Percentiles rank a stretch among this genome's conserved stretches.
Evolutionary conservation across 179 eudicot species (phyloP).

Genomic region (Nepenthes alata): DNA sequence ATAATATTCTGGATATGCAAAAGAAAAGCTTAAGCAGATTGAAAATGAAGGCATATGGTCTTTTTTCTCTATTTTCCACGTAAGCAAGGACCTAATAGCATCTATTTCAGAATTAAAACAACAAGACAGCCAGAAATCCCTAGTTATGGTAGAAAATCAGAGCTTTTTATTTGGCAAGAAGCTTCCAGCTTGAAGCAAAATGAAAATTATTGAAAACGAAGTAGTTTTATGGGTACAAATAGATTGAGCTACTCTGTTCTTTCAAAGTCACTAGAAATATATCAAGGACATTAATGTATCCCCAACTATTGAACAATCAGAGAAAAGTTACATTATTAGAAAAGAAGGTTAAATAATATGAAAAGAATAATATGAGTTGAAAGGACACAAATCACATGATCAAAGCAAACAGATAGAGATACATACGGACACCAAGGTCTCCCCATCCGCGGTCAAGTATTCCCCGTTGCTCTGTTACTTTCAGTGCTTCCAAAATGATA

Average conservation of each 20-base stretch:
- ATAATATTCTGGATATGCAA: neutral
- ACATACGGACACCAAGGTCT: slow-evolving; percentile 83
- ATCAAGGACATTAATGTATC: neutral
- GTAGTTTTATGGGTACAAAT: no score
- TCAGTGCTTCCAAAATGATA: slow-evolving; percentile 73
- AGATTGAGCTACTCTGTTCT: no score
- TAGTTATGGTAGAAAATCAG: neutral
- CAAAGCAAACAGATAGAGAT: slow-evolving; percentile 2
- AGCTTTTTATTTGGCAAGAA: no score
- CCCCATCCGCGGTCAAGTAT: slow-evolving; percentile 96
- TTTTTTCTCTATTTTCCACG: neutral
- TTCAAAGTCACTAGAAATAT: no score
- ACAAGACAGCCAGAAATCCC: neutral
- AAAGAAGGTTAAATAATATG: neutral
- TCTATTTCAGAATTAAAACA: neutral
- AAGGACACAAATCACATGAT: neutral
- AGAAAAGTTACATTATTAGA: neutral
- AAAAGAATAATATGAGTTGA: neutral
- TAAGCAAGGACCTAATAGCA: neutral
- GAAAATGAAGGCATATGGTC: neutral
- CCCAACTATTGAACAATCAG: neutral
- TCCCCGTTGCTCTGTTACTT: slow-evolving; percentile 79
- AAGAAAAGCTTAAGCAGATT: neutral
- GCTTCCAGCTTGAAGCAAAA: no score
- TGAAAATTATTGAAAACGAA: no score